phyloP scores from a whole-genome alignment of 163 green algal genomes.

The Chlamydomonas reinhardtii region DNA sequence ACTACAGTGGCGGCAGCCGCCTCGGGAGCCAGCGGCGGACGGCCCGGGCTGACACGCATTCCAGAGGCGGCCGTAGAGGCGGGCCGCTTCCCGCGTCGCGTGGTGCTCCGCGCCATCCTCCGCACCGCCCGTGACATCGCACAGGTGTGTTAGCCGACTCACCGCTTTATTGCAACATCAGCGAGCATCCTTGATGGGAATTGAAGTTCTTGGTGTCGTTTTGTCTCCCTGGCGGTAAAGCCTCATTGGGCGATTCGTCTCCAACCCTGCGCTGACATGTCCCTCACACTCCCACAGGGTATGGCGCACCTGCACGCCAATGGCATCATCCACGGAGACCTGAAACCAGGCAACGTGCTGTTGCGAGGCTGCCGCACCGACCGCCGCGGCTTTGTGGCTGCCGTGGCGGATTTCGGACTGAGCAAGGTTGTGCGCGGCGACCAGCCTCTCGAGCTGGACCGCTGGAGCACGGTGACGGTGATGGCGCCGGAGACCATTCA shows the following conservation, averaged over 20 bases:
- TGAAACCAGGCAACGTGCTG: constrained; percentile 83
- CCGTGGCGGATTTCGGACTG: constrained; percentile 58
- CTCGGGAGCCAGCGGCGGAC: neutral
- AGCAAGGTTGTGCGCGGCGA: constrained; percentile 39
- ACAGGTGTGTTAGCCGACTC: constrained; percentile 54
- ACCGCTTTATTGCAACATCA: no score
- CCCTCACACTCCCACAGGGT: constrained; percentile 53
- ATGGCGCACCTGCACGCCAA: constrained; percentile 80
- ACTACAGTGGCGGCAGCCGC: no score
- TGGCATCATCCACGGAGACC: constrained; percentile 73
- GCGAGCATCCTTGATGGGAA: no score
- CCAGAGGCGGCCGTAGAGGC: no score
- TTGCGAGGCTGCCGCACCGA: constrained; percentile 71
- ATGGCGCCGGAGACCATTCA: constrained; percentile 41
- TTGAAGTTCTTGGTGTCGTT: no score
- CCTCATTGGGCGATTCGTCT: no score
- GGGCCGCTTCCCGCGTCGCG: neutral
- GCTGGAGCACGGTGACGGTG: constrained; percentile 47
- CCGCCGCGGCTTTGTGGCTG: constrained; percentile 71
- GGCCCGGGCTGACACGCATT: neutral
- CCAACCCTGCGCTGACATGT: no score
- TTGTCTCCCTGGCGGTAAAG: neutral
- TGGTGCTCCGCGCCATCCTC: constrained; percentile 62
- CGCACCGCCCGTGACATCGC: constrained; percentile 76
- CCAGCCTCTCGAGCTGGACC: constrained; percentile 27